Evolutionary conservation across 257 asterid genomes (phyloP).

Genomic region (Solanum virginianum): DNA sequence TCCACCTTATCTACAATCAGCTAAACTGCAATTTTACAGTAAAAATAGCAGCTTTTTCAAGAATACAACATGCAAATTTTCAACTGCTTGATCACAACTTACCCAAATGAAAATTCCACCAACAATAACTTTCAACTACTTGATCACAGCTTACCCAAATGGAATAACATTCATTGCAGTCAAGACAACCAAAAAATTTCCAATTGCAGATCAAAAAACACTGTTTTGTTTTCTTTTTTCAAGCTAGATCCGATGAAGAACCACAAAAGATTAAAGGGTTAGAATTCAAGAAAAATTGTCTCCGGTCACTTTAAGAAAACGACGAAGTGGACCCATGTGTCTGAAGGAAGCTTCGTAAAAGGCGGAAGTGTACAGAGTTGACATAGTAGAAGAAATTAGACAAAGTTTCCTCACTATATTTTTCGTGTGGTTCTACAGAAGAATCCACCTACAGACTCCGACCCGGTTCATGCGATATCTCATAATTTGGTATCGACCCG

Average conservation of each 20-base stretch:
- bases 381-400: not conserved
- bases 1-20: not conserved
- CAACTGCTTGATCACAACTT: not conserved
- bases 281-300: not conserved
- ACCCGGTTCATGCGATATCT: too few relatives aligned
- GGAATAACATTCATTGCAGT: not conserved
- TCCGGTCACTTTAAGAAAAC: not conserved
- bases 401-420: not conserved
- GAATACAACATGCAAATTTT: not conserved
- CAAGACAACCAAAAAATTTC: not conserved
- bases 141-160: not conserved
- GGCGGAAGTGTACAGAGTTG: not conserved
- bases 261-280: not conserved
- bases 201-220: not conserved
- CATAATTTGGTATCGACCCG: too few relatives aligned
- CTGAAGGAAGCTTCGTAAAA: not conserved
- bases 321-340: not conserved
- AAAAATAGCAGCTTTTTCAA: not conserved
- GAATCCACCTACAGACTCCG: not conserved
- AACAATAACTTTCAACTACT: not conserved
- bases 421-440: not conserved
- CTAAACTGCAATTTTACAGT: not conserved
- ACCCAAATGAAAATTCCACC: not conserved
- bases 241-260: not conserved
- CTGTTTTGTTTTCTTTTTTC: not conserved